A percentile compares a stretch with the other conserved stretches of the same genome.
phyloP scores from a whole-genome alignment of 140 eudicot genomes.

The Senecio squalidus region DNA sequence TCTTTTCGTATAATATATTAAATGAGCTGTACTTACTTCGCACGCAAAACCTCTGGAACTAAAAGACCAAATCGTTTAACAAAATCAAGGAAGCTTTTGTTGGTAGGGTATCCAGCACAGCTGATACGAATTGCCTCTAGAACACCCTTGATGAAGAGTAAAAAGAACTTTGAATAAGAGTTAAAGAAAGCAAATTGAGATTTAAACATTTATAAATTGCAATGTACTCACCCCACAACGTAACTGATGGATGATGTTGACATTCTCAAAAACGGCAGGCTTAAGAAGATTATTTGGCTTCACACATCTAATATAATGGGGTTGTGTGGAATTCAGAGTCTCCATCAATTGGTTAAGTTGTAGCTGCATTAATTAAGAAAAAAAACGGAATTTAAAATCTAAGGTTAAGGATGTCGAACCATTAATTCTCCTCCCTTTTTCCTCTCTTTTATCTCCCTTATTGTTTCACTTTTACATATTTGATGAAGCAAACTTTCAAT shows the following conservation, averaged over 20 bases:
- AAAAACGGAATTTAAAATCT: conserved; percentile 8
- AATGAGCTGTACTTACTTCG: conserved; percentile 50
- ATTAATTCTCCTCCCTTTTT: background rate
- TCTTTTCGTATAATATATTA: conserved; percentile 10
- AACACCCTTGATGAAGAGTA: conserved; percentile 64
- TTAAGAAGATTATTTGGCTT: conserved; percentile 92
- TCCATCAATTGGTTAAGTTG: conserved; percentile 95
- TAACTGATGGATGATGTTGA: conserved; percentile 82
- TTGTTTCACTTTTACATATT: background rate
- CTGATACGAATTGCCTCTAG: conserved; percentile 98
- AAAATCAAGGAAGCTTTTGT: conserved; percentile 72
- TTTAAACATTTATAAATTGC: background rate
- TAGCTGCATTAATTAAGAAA: conserved; percentile 40
- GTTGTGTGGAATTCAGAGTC: conserved; percentile 85
- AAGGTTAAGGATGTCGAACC: conserved; percentile 12
- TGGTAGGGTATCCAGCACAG: conserved; percentile 96
- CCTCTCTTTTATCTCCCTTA: background rate
- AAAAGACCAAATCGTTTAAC: conserved; percentile 81
- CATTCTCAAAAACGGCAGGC: conserved; percentile 88
- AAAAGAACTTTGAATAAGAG: conserved; percentile 7
- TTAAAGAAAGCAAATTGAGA: background rate
- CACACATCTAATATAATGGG: conserved; percentile 96
- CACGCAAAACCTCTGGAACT: conserved; percentile 70
- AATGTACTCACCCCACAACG: conserved; percentile 91
- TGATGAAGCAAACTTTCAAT: background rate